phyloP scores from a whole-genome alignment of 768 basidiomycete genomes.

The Pleurotus pulmonarius region DNA sequence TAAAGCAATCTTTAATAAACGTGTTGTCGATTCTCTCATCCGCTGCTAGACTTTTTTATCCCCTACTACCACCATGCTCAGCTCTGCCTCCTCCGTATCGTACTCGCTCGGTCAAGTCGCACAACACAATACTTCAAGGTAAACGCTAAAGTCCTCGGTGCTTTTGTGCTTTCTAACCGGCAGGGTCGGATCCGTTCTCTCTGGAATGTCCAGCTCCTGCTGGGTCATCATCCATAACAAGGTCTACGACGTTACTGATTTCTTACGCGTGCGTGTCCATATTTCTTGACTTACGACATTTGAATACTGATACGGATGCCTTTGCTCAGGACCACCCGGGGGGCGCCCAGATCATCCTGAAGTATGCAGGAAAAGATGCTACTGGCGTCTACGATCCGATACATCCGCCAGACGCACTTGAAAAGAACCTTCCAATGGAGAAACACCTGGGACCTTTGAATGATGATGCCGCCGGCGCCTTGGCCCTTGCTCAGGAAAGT shows the following conservation, averaged over 20 bases:
- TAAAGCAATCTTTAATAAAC: background rate
- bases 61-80: conserved; percentile 7
- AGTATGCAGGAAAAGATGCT: conserved; percentile 85
- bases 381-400: conserved; percentile 74
- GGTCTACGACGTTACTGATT: conserved; percentile 87
- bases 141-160: conserved; percentile 12
- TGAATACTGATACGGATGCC: background rate
- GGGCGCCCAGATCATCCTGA: conserved; percentile 76
- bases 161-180: conserved; percentile 2
- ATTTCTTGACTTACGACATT: background rate
- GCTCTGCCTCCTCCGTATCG: conserved; percentile 30
- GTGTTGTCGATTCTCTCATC: background rate
- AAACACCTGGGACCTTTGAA: conserved; percentile 73
- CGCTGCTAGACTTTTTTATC: background rate
- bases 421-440: conserved; percentile 62
- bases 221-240: conserved; percentile 80
- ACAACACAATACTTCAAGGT: conserved; percentile 54
- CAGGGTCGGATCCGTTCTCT: conserved; percentile 7
- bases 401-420: conserved; percentile 80
- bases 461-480: conserved; percentile 32
- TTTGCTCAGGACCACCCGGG: conserved; percentile 68
- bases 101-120: conserved; percentile 57
- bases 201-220: conserved; percentile 51
- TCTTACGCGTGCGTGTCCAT: conserved; percentile 48
- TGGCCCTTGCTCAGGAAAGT: conserved; percentile 33